phyloP scores from a whole-genome alignment of 257 asterid species.

The Solanum rostratum region DNA sequence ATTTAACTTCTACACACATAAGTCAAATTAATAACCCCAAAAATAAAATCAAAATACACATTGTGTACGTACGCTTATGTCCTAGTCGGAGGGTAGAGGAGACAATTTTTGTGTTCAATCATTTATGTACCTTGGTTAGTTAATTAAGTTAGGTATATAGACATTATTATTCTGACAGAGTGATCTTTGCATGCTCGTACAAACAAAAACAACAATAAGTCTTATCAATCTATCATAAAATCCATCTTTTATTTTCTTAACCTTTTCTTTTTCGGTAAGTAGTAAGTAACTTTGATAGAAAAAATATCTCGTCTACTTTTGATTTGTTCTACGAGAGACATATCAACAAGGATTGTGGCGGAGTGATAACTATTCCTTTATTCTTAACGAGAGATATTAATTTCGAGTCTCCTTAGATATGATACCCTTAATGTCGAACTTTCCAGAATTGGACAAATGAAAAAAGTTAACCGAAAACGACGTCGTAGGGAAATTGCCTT shows the following conservation, averaged over 20 bases:
- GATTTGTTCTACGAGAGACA: no score
- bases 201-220: background rate
- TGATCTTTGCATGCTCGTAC: background rate
- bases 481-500: background rate
- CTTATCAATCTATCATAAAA: background rate
- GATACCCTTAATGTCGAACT: no score
- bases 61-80: background rate
- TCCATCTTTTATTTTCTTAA: background rate
- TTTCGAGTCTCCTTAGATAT: no score
- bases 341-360: no score
- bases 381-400: no score
- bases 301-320: no score
- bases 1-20: background rate
- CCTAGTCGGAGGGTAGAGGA: background rate
- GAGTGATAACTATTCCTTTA: no score
- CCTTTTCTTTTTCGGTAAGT: no score
- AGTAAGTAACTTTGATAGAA: no score
- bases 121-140: background rate
- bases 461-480: background rate
- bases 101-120: background rate
- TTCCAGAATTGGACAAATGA: no score
- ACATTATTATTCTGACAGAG: background rate
- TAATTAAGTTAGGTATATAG: background rate
- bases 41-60: background rate
- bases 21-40: background rate